Base-by-base conservation (phyloP, 768 basidiomycete species). In the Termitomyces sp. region DNA sequence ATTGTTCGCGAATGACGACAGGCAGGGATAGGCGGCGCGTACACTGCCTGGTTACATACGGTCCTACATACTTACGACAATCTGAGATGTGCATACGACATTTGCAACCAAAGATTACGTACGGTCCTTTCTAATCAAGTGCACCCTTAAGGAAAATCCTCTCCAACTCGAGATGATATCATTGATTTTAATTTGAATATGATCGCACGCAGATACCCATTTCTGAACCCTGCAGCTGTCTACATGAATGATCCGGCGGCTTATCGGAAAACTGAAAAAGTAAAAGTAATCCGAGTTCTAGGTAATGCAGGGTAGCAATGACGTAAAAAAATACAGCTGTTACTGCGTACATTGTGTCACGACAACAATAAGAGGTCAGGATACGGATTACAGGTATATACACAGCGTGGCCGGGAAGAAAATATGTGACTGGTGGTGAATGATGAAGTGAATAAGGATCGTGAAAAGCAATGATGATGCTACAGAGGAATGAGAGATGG, bases 311-410 rank as follows among this genome's bases (percentile, higher is more conserved):
- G 49, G 35, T n/a, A 25, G 49, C 49, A 16, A 37, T 27, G 9
- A 17, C 30, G 37, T 46, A 39, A 27, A 23, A n/a, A 56, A 47
- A 50, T 55, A 51, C 52, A 57, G 41, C 47, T 17, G 37, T 40
- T 27, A 50, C 28, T 44, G 55, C 42, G 41, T 52, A 55, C 23
- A 44, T 14, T 3, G 35, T 37, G 35, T 37, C 35, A 44, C 16
- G 19, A 9, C 28, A 47, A 50, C 34, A n/a, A 16, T 39, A 10
- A 50, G 32, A n/a, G 17, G 37, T 51, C 3, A 27, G 17, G 8
- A 51, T 27, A 50, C n/a, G 23, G 25, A 50, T n/a, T 39, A 50
- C 49, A 40, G 39, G 37, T 39, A 51, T 51, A 25, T 37, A 37
- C 49, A 50, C 17, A 17, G 48, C 50, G 7, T 40, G 50, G n/a